These are phyloP conservation scores for Carex arenaria DNA, from an alignment of 202 grass and related monocot genomes.

Conservation along the genomic window DNA sequence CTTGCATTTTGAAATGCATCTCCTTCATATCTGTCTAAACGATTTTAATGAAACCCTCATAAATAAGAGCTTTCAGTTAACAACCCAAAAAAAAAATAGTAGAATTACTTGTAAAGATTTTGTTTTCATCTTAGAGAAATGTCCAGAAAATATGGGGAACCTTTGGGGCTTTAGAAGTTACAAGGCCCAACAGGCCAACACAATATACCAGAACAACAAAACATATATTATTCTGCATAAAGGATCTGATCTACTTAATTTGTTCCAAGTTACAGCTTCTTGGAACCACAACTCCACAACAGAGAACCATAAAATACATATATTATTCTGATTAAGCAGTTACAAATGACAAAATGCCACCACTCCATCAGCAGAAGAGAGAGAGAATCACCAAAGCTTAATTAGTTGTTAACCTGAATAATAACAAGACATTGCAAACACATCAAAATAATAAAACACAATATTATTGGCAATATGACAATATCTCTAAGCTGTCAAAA, in stretches of 20 bases:
- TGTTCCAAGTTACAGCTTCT: too few species aligned
- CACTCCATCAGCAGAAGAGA: not conserved
- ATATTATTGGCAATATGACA: not conserved
- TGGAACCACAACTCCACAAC: too few species aligned
- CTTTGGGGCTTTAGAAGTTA: not conserved
- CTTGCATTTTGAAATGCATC: not conserved
- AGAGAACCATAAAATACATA: not conserved
- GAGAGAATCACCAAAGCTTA: not conserved
- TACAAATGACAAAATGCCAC: not conserved
- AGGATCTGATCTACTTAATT: too few species aligned
- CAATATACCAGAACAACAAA: not conserved
- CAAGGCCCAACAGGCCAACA: too few species aligned
- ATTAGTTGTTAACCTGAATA: conserved; percentile 3
- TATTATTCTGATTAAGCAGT: not conserved
- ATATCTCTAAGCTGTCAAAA: not conserved
- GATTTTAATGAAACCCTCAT: too few species aligned
- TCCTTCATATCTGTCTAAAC: not conserved
- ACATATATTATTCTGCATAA: not conserved
- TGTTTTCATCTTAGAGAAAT: not conserved
- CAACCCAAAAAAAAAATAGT: not conserved
- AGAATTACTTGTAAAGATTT: not conserved
- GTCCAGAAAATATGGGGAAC: not conserved
- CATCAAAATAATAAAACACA: not conserved
- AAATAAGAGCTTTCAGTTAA: not conserved
- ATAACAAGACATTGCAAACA: not conserved